These are phyloP conservation scores for Vitis vinifera DNA, from an alignment of 164 flowering plant species.

Conservation along the genomic window ASM3070453v1 NC_081818.1:3236501-3237000, in stretches of 20 bases:
- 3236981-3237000: slow-evolving; percentile 10
- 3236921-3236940: slow-evolving; percentile 21
- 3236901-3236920: slow-evolving; percentile 22
- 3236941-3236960: slow-evolving; percentile 22
- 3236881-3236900: slow-evolving; percentile 17
- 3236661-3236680: slow-evolving; percentile 21
- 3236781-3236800: slow-evolving; percentile 26
- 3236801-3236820: slow-evolving; percentile 32
- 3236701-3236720: slow-evolving; percentile 42
- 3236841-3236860: slow-evolving; percentile 13
- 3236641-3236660: slow-evolving; percentile 25
- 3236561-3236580: slow-evolving; percentile 37
- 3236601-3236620: slow-evolving; percentile 42
- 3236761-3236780: slow-evolving; percentile 23
- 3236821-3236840: slow-evolving; percentile 21
- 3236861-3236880: slow-evolving; percentile 19
- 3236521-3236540: slow-evolving; percentile 30
- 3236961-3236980: slow-evolving; percentile 20
- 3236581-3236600: slow-evolving; percentile 37
- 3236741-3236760: slow-evolving; percentile 22
- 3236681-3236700: slow-evolving; percentile 16
- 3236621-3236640: slow-evolving; percentile 35
- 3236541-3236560: slow-evolving; percentile 18
- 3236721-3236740: slow-evolving; percentile 36
- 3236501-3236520: slow-evolving; percentile 14